phyloP scores from a whole-genome alignment of 2,329 filamentous ascomycete genomes.

The Claviceps sp. region DNA sequence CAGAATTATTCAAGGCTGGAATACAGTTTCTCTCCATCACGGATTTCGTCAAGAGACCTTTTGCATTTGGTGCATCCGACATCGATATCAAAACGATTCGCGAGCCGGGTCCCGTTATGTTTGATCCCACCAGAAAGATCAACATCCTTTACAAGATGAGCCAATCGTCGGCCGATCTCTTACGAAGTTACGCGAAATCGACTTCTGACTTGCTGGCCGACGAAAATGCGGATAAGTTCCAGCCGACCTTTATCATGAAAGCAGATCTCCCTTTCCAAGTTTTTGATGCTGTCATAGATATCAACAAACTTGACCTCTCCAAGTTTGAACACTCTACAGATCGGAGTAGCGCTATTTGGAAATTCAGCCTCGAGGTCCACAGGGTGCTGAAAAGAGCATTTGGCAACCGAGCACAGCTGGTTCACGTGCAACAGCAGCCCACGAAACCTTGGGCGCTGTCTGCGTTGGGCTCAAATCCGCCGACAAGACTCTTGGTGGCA shows the following conservation, averaged over 20 bases:
- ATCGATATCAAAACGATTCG: slow-evolving; percentile 22
- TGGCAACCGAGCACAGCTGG: slow-evolving; percentile 56
- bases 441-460: slow-evolving; percentile 18
- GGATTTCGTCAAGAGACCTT: slow-evolving; percentile 56
- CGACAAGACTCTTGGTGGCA: slow-evolving; percentile 43
- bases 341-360: slow-evolving; percentile 28
- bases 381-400: slow-evolving; percentile 56
- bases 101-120: slow-evolving; percentile 53
- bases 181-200: slow-evolving; percentile 61
- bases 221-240: slow-evolving; percentile 65
- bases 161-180: slow-evolving; percentile 61
- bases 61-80: slow-evolving; percentile 30
- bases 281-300: slow-evolving; percentile 35
- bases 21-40: slow-evolving; percentile 73
- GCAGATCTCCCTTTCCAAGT: slow-evolving; percentile 39
- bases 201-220: slow-evolving; percentile 67
- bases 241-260: slow-evolving; percentile 64
- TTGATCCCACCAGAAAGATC: slow-evolving; percentile 58
- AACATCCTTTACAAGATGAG: slow-evolving; percentile 90
- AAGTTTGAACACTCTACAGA: slow-evolving; percentile 21
- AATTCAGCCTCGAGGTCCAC: slow-evolving; percentile 46
- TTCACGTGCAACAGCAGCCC: slow-evolving; percentile 40
- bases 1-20: slow-evolving; percentile 87
- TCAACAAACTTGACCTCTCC: slow-evolving; percentile 18
- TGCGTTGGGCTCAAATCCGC: slow-evolving; percentile 8